These are phyloP conservation scores for Linderniella brevidens DNA, from an alignment of 257 asterid species.

Conservation along the genomic window DNA sequence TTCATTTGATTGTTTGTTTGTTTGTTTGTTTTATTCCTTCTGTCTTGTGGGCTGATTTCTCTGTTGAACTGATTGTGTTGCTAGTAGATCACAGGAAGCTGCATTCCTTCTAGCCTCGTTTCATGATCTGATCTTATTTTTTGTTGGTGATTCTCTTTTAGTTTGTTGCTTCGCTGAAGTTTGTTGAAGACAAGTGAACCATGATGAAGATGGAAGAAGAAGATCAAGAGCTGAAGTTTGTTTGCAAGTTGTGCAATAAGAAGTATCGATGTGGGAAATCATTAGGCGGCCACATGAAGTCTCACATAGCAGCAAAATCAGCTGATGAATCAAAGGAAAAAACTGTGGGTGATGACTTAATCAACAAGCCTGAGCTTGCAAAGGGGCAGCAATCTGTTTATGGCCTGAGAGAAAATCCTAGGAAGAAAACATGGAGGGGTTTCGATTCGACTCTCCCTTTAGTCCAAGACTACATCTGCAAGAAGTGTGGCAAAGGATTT, in stretches of 20 bases:
- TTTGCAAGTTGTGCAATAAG: slow-evolving; percentile 53
- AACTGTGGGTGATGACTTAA: not conserved
- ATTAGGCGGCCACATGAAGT: slow-evolving; percentile 75
- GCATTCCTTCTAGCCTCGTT: too few species aligned
- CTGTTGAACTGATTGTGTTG: slow-evolving; percentile 5
- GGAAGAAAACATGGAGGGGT: slow-evolving; percentile 69
- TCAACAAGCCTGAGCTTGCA: slow-evolving; percentile 24
- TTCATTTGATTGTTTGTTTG: slow-evolving; percentile 31
- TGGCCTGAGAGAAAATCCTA: slow-evolving; percentile 71
- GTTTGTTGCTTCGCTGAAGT: too few species aligned
- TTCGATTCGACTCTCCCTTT: slow-evolving; percentile 27
- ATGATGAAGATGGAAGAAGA: too few species aligned
- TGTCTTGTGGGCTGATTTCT: slow-evolving; percentile 8
- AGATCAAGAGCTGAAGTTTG: slow-evolving; percentile 13
- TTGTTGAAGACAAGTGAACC: not conserved
- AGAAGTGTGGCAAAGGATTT: slow-evolving; percentile 90
- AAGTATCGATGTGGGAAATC: slow-evolving; percentile 76
- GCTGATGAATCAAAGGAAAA: slow-evolving; percentile 43
- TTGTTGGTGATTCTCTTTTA: too few species aligned
- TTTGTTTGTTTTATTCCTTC: slow-evolving; percentile 21
- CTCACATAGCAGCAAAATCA: slow-evolving; percentile 49
- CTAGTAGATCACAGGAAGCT: too few species aligned
- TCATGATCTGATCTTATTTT: too few species aligned
- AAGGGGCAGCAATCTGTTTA: slow-evolving; percentile 34
- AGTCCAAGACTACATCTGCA: slow-evolving; percentile 49